Conservation (phyloP, 176 grass and related monocot species). For the Otatea glauca region DNA sequence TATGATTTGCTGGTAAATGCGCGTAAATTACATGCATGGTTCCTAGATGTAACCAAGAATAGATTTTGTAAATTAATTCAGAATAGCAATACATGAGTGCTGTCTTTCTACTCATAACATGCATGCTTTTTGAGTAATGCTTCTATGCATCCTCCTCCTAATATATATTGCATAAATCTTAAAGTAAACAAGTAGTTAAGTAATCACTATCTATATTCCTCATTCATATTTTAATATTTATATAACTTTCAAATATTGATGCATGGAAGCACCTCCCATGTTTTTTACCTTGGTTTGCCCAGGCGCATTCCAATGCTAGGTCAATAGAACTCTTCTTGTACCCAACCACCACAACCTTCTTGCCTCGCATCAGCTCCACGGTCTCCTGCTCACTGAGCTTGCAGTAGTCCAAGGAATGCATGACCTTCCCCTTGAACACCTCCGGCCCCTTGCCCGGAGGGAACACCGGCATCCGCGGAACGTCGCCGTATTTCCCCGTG, state of each 20-base stretch:
- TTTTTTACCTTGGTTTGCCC: slow-evolving; percentile 84
- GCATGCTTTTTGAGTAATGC: no score
- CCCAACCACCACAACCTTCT: slow-evolving; percentile 87
- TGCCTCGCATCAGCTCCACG: slow-evolving; percentile 76
- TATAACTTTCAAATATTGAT: no score
- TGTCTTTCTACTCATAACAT: no score
- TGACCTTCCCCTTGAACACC: slow-evolving; percentile 72
- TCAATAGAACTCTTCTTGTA: slow-evolving; percentile 99
- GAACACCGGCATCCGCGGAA: slow-evolving; percentile 73
- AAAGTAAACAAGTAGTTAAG: no score
- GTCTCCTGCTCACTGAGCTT: slow-evolving; percentile 75
- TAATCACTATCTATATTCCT: no score
- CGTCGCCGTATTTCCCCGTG: slow-evolving; percentile 94
- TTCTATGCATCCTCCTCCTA: no score
- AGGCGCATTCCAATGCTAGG: slow-evolving; percentile 78
- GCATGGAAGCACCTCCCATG: no score
- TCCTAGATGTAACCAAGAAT: background rate
- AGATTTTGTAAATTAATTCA: background rate
- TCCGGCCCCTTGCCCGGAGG: slow-evolving; percentile 67
- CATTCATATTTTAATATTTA: no score
- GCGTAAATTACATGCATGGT: background rate
- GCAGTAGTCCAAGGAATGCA: slow-evolving; percentile 94
- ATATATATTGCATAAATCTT: no score
- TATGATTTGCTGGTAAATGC: slow-evolving; percentile 6
- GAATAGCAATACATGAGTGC: background rate